Evolutionary conservation across 176 grass and related monocot species (phyloP), one percentile per base, ranked within the genome.

Genomic region (Phragmites australis): DNA sequence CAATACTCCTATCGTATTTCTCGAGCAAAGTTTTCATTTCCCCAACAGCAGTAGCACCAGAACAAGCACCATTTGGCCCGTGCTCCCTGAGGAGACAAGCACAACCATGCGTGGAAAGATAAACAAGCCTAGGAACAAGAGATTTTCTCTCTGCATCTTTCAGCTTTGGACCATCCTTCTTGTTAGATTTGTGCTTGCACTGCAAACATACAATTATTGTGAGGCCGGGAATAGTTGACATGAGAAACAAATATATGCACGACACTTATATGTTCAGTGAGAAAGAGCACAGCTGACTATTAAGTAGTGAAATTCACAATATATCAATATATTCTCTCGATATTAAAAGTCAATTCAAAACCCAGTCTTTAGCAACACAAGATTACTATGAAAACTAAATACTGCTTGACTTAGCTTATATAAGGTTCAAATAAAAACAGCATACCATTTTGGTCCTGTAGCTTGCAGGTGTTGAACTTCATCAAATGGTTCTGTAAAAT

Each of bases 1-100:
- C 93, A 84, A 93, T 93, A 72, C 65, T 99, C 76, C 93, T 91
- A 49, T 93, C 84, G 66, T 96, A 99, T 86, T 83, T 96, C 72
- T 93, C 84, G 45, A 99, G 88, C 85, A 99, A 86, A 12, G 54
- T 80, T 85, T 89, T 93, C 73, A 90, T 83, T 80, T 99, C 97
- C 39, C 55, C 56, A 52, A 79, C 27, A 83, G 70, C 84, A 70
- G 45, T 82, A 44, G 72, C 44, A 93, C 82, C 70, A 78, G 82
- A 91, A 68, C 62, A 76, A 78, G 75, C 39, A 21, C 89, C 84
- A 22, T 96, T 99, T 26, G 44, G 82, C 48, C 81, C 66, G 76
- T 66, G 77, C 60, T 90, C 79, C 79, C 81, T 95, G 14, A 83
- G 65, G 45, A 87, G 84, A 57, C 81, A 62, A 9, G 70, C 71